phyloP scores from a whole-genome alignment of 495 filamentous ascomycete genomes.

The Hypoxylon crocopeplum region DNA sequence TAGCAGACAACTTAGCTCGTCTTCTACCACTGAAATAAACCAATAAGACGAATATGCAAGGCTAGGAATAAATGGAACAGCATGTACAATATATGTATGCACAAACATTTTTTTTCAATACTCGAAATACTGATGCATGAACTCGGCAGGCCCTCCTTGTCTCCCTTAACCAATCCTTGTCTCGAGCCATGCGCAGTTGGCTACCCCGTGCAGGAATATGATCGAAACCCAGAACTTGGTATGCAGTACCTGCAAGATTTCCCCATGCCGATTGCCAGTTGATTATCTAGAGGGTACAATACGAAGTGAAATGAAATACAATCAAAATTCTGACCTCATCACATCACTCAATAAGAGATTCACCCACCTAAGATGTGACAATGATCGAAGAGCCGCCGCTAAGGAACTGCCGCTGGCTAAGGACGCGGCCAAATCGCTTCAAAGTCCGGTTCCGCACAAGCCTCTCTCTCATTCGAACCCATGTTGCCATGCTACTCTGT shows the following conservation, averaged over 20 bases:
- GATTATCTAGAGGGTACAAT: conserved; percentile 31
- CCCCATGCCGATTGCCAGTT: conserved; percentile 32
- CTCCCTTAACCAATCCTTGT: conserved; percentile 28
- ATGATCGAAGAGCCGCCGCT: conserved; percentile 38
- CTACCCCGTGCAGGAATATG: conserved; percentile 34
- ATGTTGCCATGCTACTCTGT: conserved; percentile 31
- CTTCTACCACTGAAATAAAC: not conserved
- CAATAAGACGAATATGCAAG: conserved; percentile 35
- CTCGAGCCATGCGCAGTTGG: conserved; percentile 16
- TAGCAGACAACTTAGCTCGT: not conserved
- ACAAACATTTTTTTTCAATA: conserved; percentile 17
- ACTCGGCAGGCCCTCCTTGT: conserved; percentile 35
- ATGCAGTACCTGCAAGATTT: conserved; percentile 39
- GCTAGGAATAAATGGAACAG: conserved; percentile 30
- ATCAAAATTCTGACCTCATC: conserved; percentile 34
- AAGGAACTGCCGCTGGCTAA: conserved; percentile 38
- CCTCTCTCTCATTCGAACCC: conserved; percentile 34
- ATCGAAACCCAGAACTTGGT: conserved; percentile 35
- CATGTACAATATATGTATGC: conserved; percentile 11
- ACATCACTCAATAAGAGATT: conserved; percentile 38
- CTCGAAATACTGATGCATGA: conserved; percentile 30
- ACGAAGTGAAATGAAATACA: conserved; percentile 39
- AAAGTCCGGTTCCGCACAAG: conserved; percentile 39
- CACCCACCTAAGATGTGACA: conserved; percentile 35
- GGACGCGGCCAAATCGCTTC: conserved; percentile 32